Evolutionary conservation across 768 basidiomycete genomes (phyloP).

Genomic region (Boletus tomentosulus): DNA sequence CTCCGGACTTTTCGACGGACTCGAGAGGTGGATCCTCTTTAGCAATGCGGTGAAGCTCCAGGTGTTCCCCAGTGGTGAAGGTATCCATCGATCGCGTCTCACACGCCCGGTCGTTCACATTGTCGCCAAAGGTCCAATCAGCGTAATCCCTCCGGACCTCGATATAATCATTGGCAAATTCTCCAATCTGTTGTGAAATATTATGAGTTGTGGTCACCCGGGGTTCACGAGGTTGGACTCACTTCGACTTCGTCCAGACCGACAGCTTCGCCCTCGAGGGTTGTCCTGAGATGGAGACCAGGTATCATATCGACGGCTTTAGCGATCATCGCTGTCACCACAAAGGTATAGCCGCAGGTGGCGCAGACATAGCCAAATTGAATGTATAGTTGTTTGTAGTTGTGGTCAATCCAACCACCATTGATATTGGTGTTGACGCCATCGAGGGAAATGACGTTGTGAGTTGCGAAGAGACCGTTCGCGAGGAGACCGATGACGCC

Average conservation of each 20-base stretch:
- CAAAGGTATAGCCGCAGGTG: constrained; percentile 54
- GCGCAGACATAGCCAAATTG: constrained; percentile 66
- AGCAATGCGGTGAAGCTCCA: constrained; percentile 20
- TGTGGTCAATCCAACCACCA: constrained; percentile 72
- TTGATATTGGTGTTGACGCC: constrained; percentile 49
- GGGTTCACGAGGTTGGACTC: constrained; percentile 10
- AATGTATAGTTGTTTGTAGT: constrained; percentile 78
- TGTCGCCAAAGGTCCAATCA: constrained; percentile 42
- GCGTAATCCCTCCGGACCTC: constrained; percentile 64
- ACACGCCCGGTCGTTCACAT: constrained; percentile 4
- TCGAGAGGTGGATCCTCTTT: constrained; percentile 17
- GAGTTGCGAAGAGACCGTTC: constrained; percentile 74
- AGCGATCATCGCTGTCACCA: constrained; percentile 56
- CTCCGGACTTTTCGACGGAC: constrained; percentile 15
- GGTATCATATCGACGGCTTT: constrained; percentile 55
- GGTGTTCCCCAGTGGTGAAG: constrained; percentile 32
- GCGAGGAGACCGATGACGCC: constrained; percentile 71
- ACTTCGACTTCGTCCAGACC: constrained; percentile 76
- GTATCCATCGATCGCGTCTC: constrained; percentile 10
- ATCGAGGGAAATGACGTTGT: constrained; percentile 60
- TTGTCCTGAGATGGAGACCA: constrained; percentile 51
- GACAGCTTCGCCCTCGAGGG: constrained; percentile 52
- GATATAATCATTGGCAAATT: constrained; percentile 66
- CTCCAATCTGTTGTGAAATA: constrained; percentile 46
- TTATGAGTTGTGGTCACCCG: neutral